Evolutionary conservation across 1,284 basidiomycete species (phyloP), one percentile per base, ranked within the genome.

Genomic region (Abortiporus biennis): DNA sequence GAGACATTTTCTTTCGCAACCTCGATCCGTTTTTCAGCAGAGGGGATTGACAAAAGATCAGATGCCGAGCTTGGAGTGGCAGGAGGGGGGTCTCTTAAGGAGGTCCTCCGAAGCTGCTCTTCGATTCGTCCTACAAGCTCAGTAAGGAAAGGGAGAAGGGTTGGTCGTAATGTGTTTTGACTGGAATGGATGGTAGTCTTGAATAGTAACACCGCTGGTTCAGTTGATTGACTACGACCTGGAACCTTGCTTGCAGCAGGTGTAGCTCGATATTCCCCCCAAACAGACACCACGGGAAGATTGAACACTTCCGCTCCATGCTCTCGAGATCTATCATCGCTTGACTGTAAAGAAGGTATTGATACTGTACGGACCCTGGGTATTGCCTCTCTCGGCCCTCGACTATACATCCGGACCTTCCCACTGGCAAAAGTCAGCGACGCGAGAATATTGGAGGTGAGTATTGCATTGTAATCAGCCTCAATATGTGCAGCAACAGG

Each of bases 171-270:
- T 1, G 76, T 80, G 58, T 96, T 96, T 47, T 80, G 76, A 56
- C 91, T 94, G 1, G 87, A 85, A 56, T 93, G 88, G 15, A 96
- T 74, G 4, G 87, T 87, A 57, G 78, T 75, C 58, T 84, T 85
- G 67, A 91, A 81, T 52, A 84, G 69, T 30, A 91, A 64, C 4
- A 72, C 69, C 1, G 84, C 79, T 0, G 77, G 69, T 42, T 74
- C 71, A 1, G 51, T 49, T 23, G 64, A 59, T 16, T 52, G 48
- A 4, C 13, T 20, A 2, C 39, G 51, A 24, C 51, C 52, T 2
- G 47, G 45, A 3, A 62, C 42, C 51, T 68, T 71, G 33, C 65
- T 67, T 5, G 63, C 56, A 1, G 68, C 60, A 5, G 74, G 65
- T 1, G 70, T 71, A 9, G 81, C 75, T 20, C 76, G 76, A 59